Evolutionary conservation across 2,329 filamentous ascomycete genomes (phyloP), one percentile per base, ranked within the genome.

Genomic region (Colletotrichum karsti): DNA sequence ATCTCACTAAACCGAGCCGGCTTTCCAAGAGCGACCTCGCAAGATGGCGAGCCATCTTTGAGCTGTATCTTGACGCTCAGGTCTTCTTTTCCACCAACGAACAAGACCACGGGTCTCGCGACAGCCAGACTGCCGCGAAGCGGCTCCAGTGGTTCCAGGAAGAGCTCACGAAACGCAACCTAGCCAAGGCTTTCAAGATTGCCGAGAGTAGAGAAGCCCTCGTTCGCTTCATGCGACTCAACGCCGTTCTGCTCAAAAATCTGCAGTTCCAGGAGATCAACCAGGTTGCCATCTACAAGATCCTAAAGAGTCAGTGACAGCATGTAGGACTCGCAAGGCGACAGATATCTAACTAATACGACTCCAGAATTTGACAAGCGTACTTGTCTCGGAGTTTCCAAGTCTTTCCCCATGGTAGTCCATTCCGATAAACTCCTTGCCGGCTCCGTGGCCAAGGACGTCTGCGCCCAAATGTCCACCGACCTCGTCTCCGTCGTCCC

Each of bases 241-340:
- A 97, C 75, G 83, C 88, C 24, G 86, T 88, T 58, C 85, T 97
- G n/a, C 84, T 97, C n/a, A 91, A 91, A 69, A 92, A 92, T 57
- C 84, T 97, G 71, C 90, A 91, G 67, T 97, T 97, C 73, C 93
- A 95, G 74, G 93, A 96, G 75, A 90, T 97, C 71, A 97, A 97
- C 74, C 88, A 89, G 71, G 87, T 87, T 30, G 94, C 94, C 1
- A 89, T 96, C 73, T 83, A 83, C 35, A 97, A 97, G 78, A 97
- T 97, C 57, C 80, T 97, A 59, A 97, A 97, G 78, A 97, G 91
- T 92, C 77, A 70, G 87, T 78, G 8, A 26, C 24, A 7, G 7
- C 33, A 26, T 18, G 24, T 62, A 70, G 58, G 42, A n/a, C 12
- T 60, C 42, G 68, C 59, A 72, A 33, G 71, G 62, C 53, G 13